A percentile compares a stretch with the other conserved stretches of the same genome.
These are phyloP conservation scores for Aspergillus sojae DNA, from an alignment of 2,329 filamentous ascomycete species.

Conservation along the genomic window DNA sequence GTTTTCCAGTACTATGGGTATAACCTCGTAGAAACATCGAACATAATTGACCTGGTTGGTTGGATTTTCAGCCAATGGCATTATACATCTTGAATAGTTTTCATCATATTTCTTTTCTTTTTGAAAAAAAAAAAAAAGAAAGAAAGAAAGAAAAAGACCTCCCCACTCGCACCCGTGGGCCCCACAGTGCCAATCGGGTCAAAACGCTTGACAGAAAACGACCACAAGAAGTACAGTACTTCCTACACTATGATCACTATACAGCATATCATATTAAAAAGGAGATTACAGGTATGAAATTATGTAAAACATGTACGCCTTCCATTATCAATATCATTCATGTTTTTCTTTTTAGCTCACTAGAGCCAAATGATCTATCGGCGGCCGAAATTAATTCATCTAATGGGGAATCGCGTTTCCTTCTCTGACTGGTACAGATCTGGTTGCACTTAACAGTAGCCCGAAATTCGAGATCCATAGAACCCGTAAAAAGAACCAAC, in stretches of 20 bases:
- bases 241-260: too few relatives aligned
- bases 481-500: not conserved
- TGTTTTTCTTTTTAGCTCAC: not conserved
- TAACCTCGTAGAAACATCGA: not conserved
- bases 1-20: too few relatives aligned
- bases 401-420: not conserved
- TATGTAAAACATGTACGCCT: not conserved
- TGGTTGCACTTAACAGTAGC: not conserved
- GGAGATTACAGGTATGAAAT: not conserved
- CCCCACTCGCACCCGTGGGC: constrained; percentile 1
- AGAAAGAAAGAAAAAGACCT: too few relatives aligned
- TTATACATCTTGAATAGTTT: not conserved
- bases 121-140: too few relatives aligned
- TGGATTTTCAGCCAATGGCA: not conserved
- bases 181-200: not conserved
- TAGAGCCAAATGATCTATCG: constrained; percentile 8
- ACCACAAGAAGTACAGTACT: too few relatives aligned
- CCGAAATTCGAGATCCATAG: constrained; percentile 7
- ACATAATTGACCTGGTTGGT: not conserved
- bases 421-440: constrained; percentile 19
- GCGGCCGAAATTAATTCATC: not conserved
- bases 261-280: not conserved
- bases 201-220: constrained; percentile 4
- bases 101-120: not conserved
- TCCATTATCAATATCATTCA: not conserved